These are phyloP conservation scores for Fabrea salina DNA, from an alignment of 169 alveolate species.

Conservation along the genomic window DNA sequence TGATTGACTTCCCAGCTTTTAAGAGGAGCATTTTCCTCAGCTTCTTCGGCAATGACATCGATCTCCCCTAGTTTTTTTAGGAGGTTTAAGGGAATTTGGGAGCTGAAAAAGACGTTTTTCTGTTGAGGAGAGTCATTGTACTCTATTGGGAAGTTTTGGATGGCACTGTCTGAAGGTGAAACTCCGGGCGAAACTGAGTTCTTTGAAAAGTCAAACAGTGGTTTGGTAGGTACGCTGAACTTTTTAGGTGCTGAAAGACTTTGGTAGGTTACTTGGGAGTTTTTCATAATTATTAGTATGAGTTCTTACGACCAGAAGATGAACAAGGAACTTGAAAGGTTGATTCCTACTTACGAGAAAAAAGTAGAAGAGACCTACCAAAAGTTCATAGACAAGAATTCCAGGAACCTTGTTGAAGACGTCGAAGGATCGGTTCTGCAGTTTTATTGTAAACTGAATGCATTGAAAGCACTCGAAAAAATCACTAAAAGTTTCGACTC, in stretches of 20 bases:
- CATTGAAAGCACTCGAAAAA: too few relatives aligned
- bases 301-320: too few relatives aligned
- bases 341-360: too few relatives aligned
- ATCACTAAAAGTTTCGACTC: too few relatives aligned
- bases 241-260: constrained; percentile 23
- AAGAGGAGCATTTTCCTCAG: background rate
- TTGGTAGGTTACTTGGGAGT: too few relatives aligned
- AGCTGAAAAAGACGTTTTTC: constrained; percentile 12
- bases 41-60: constrained; percentile 4
- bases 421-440: too few relatives aligned
- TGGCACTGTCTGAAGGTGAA: constrained; percentile 13
- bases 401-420: too few relatives aligned
- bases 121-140: constrained; percentile 2
- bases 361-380: too few relatives aligned
- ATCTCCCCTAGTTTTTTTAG: constrained; percentile 6
- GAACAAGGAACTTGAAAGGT: too few relatives aligned
- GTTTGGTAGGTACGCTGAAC: background rate
- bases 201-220: constrained; percentile 3
- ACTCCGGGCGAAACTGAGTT: constrained; percentile 10
- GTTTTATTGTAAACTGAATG: too few relatives aligned
- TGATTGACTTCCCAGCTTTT: constrained; percentile 23
- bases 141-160: constrained; percentile 14
- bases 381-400: too few relatives aligned
- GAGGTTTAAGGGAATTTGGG: background rate
- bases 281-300: too few relatives aligned